phyloP scores from a whole-genome alignment of 345 rosid genomes.

The Jatropha curcas region DNA sequence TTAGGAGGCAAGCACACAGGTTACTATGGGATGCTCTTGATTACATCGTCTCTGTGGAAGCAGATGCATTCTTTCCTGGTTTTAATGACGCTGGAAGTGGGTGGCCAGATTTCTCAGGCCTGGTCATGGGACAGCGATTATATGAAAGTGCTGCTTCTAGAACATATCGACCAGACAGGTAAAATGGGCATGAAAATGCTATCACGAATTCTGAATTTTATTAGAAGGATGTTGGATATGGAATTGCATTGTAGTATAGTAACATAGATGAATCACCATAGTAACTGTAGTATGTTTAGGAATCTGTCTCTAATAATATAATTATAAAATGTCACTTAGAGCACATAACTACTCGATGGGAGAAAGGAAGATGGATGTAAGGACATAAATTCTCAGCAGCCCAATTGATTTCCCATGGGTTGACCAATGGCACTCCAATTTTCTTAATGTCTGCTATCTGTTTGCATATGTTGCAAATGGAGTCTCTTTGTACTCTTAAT shows the following conservation, averaged over 20 bases:
- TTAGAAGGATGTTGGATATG: background rate
- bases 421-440: background rate
- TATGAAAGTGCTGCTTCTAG: slow-evolving; percentile 83
- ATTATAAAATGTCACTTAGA: too few relatives aligned
- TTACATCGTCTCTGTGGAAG: slow-evolving; percentile 79
- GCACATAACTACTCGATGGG: background rate
- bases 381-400: background rate
- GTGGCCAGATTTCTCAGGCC: slow-evolving; percentile 90
- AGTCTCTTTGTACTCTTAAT: background rate
- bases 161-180: slow-evolving; percentile 96
- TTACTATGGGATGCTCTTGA: slow-evolving; percentile 98
- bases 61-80: slow-evolving; percentile 93
- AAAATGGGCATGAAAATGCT: slow-evolving; percentile 12
- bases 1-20: slow-evolving; percentile 84
- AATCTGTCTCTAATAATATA: background rate
- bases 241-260: background rate
- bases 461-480: background rate
- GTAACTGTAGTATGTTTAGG: background rate
- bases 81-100: slow-evolving; percentile 81
- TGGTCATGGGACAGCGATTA: slow-evolving; percentile 96
- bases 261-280: background rate
- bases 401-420: background rate
- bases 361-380: background rate
- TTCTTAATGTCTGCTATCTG: background rate
- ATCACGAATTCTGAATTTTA: background rate